phyloP scores from a whole-genome alignment of 2,329 filamentous ascomycete genomes.

The Didymosphaeria variabile region DNA sequence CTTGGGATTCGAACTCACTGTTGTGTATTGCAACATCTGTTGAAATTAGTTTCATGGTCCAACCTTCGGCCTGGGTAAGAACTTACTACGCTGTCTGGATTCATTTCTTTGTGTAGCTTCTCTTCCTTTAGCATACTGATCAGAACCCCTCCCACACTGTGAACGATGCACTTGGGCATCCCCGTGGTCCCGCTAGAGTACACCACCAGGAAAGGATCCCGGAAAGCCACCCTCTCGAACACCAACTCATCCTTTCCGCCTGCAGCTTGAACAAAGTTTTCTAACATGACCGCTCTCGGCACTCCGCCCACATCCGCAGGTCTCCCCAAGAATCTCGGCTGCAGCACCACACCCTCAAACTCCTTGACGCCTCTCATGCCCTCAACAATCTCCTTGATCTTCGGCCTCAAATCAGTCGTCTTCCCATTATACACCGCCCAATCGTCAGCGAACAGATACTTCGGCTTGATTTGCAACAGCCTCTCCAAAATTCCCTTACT shows the following conservation, averaged over 20 bases:
- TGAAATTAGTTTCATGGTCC: not conserved
- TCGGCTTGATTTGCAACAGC: slow-evolving; percentile 76
- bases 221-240: slow-evolving; percentile 71
- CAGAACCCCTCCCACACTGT: slow-evolving; percentile 73
- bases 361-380: slow-evolving; percentile 69
- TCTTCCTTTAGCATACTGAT: slow-evolving; percentile 70
- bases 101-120: slow-evolving; percentile 60
- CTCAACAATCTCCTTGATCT: slow-evolving; percentile 72
- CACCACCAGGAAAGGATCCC: slow-evolving; percentile 79
- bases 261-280: slow-evolving; percentile 52
- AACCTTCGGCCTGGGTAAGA: not conserved
- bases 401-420: slow-evolving; percentile 73
- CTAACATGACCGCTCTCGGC: slow-evolving; percentile 56
- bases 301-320: slow-evolving; percentile 68
- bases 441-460: slow-evolving; percentile 86
- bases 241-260: slow-evolving; percentile 52
- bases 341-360: slow-evolving; percentile 71
- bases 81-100: slow-evolving; percentile 51
- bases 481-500: slow-evolving; percentile 79
- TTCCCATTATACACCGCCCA: slow-evolving; percentile 82
- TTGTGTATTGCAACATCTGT: slow-evolving; percentile 64
- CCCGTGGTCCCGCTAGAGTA: slow-evolving; percentile 86
- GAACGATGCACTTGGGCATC: slow-evolving; percentile 85
- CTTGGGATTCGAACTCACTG: slow-evolving; percentile 40
- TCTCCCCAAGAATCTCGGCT: slow-evolving; percentile 68